These are phyloP conservation scores for Spongospora subterranea DNA, from an alignment of 208 protist species.

Conservation along the genomic window DNA sequence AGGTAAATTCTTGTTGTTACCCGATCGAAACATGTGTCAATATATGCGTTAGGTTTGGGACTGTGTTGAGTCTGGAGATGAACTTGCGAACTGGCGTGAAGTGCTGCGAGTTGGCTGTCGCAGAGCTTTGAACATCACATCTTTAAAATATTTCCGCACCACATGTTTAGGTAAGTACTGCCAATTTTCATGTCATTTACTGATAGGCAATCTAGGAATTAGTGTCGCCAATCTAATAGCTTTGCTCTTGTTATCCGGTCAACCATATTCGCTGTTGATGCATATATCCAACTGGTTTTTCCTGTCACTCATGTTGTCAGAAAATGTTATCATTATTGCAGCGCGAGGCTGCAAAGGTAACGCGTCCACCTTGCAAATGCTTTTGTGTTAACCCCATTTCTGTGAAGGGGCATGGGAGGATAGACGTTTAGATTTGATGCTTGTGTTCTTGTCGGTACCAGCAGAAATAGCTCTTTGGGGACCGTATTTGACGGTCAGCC, in stretches of 20 bases:
- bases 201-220: not conserved
- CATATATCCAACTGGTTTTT: not conserved
- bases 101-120: not conserved
- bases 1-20: too few relatives aligned
- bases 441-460: not conserved
- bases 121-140: not conserved
- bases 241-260: not conserved
- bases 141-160: not conserved
- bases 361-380: not conserved
- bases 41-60: too few relatives aligned
- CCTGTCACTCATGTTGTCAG: not conserved
- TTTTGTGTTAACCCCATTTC: not conserved
- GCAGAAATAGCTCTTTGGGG: not conserved
- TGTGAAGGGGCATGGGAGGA: not conserved
- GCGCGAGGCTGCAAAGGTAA: not conserved
- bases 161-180: not conserved
- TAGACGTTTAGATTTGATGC: not conserved
- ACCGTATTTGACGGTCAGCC: not conserved
- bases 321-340: not conserved
- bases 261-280: not conserved
- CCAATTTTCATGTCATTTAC: not conserved
- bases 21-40: too few relatives aligned
- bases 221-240: not conserved
- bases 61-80: not conserved
- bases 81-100: not conserved